These are phyloP conservation scores for Malbranchea cinnamomea DNA, from an alignment of 2,329 filamentous ascomycete genomes.

Conservation along the genomic window DNA sequence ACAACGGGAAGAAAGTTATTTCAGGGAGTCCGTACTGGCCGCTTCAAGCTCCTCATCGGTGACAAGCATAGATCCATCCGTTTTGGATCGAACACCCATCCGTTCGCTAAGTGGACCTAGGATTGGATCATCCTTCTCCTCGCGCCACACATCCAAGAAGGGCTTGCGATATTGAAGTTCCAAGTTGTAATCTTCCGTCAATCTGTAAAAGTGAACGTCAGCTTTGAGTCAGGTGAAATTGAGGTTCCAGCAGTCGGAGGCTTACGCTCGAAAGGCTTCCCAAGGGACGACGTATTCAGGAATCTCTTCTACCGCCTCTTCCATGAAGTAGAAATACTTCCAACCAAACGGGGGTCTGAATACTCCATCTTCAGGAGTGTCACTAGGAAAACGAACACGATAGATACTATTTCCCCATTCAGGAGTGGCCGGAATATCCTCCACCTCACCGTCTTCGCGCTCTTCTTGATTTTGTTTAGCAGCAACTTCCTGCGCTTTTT, in stretches of 20 bases:
- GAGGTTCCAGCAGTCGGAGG: slow-evolving; percentile 2
- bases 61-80: slow-evolving; percentile 52
- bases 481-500: slow-evolving; percentile 29
- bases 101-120: slow-evolving; percentile 76
- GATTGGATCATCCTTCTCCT: slow-evolving; percentile 72
- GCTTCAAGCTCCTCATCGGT: slow-evolving; percentile 84
- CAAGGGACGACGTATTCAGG: slow-evolving; percentile 97
- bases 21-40: slow-evolving; percentile 37
- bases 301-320: slow-evolving; percentile 90
- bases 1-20: neutral
- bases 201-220: slow-evolving; percentile 16
- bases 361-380: slow-evolving; percentile 69
- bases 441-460: slow-evolving; percentile 32
- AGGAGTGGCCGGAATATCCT: slow-evolving; percentile 49
- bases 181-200: slow-evolving; percentile 93
- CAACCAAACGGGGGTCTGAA: slow-evolving; percentile 93
- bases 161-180: slow-evolving; percentile 88
- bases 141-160: slow-evolving; percentile 81
- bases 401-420: slow-evolving; percentile 94
- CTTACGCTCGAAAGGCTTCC: slow-evolving; percentile 78
- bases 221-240: neutral
- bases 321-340: slow-evolving; percentile 95
- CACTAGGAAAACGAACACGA: slow-evolving; percentile 70
- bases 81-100: slow-evolving; percentile 78
- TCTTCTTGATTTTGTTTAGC: slow-evolving; percentile 18